Base-by-base conservation (phyloP, 2,329 filamentous ascomycete species). In the Exserohilum rostratum region DNA sequence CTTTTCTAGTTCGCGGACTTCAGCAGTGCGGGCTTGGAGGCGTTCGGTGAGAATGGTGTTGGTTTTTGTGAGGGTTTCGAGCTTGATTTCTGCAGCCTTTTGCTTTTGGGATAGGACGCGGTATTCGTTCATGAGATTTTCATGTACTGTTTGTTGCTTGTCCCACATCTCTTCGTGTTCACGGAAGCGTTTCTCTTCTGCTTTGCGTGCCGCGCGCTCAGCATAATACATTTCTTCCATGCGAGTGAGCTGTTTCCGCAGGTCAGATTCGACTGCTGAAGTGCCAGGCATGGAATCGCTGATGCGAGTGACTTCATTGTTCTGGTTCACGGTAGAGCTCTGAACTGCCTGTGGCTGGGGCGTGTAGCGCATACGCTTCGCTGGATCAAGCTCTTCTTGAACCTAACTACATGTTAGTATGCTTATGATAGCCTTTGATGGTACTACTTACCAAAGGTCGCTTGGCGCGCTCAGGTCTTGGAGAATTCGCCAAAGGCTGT, bases 251-350 rank as follows among this genome's bases (percentile, higher is more conserved):
- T 51, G 50, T 18, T 49, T 46, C 13, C 39, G 57, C 3, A 68
- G 51, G 6, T 38, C 48, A 25, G 56, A 31, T 18, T 64, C 55
- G 6, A 46, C 43, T 9, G 34, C 51, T 18, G 64, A 61, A 5
- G 68, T 69, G 10, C 69, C 66, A 7, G 69, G 70, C 50, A 78
- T 66, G 0, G 77, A 79, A 56, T 80, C 77, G 51, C 76, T 80
- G 43, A 78, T 64, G 22, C 73, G 76, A 1, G 76, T 78, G 18
- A 74, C 57, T 6, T 77, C 74, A 30, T 57, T 50, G 9, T 58
- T 53, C 3, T 62, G 57, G 9, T 59, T 49, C 0, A 25, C 10
- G 27, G 20, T 62, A n/a, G 48, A 55, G 25, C 31, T 40, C 12
- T 53, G 18, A 2, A 48, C 10, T 31, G 42, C 30, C 20, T 57